These are phyloP conservation scores for Fusarium heterosporum DNA, from an alignment of 2,329 filamentous ascomycete genomes.

Conservation along the genomic window DNA sequence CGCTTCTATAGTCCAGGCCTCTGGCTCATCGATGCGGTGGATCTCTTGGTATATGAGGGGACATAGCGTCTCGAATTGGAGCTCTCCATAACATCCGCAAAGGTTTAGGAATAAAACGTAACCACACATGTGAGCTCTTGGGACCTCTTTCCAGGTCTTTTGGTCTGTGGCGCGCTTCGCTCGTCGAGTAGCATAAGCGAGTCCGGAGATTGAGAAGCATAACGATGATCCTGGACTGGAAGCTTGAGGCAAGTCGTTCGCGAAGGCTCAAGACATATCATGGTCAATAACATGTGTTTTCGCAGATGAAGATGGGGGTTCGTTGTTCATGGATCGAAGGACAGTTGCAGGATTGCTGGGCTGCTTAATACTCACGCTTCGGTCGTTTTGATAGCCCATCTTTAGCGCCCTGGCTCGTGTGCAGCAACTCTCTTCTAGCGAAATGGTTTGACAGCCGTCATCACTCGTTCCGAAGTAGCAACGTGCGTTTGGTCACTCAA, in stretches of 20 bases:
- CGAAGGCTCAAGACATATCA: slow-evolving; percentile 27
- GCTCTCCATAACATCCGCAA: slow-evolving; percentile 46
- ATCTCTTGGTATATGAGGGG: slow-evolving; percentile 42
- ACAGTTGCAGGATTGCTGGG: background rate
- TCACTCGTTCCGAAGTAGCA: slow-evolving; percentile 39
- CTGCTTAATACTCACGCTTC: slow-evolving; percentile 14
- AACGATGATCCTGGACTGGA: slow-evolving; percentile 11
- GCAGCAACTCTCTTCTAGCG: slow-evolving; percentile 30
- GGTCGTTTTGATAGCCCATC: slow-evolving; percentile 15
- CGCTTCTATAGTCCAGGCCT: slow-evolving; percentile 41
- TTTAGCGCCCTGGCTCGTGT: slow-evolving; percentile 16
- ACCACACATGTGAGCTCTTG: slow-evolving; percentile 44
- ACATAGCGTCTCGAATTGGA: slow-evolving; percentile 45
- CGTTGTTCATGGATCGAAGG: slow-evolving; percentile 4
- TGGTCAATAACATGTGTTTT: slow-evolving; percentile 20
- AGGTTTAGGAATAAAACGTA: slow-evolving; percentile 45
- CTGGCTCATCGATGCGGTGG: slow-evolving; percentile 46
- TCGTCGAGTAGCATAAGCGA: slow-evolving; percentile 22
- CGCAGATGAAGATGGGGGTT: slow-evolving; percentile 5
- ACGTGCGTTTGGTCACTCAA: slow-evolving; percentile 34
- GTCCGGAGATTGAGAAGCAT: slow-evolving; percentile 22
- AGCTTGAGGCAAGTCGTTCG: slow-evolving; percentile 4
- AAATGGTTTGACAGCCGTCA: slow-evolving; percentile 37
- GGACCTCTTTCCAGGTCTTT: slow-evolving; percentile 5
- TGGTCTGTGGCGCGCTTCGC: slow-evolving; percentile 21